Base-by-base conservation (phyloP, 164 flowering plant genomes). In the Aristolochia contorta region DNA sequence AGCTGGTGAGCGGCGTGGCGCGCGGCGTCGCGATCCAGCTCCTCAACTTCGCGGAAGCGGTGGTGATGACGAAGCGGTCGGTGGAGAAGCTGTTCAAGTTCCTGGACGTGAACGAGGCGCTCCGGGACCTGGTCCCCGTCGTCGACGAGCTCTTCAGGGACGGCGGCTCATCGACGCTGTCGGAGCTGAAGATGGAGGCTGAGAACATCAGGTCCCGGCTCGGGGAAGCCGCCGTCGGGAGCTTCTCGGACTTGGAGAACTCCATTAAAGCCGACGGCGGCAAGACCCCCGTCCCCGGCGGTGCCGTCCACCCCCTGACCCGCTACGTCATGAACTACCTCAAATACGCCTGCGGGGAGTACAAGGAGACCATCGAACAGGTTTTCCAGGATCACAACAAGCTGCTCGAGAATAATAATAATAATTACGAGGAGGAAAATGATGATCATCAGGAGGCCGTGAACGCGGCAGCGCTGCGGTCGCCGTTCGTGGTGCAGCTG, bases 251-350 rank as follows among this genome's bases (percentile, higher is more conserved):
- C 22, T 77, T 93, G 0, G 98, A 93, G 60, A 80, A 73, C 68
- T 81, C 91, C 0, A 86, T 93, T 65, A 79, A 76, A 64, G 60
- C 67, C 15, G 97, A 93, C 50, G 58, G 54, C 0, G 81, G 78
- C 2, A 79, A 68, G 45, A 85, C 82, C 1, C 91, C 96, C 0
- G 97, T 93, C 2, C 85, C 99, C 0, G 75, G 84, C 12, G 99
- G 99, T 0, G 89, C 87, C 0, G 89, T 90, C 24, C 99, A 93
- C 55, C 99, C 99, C 0, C 51, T 89, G 24, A 84, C 96, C 2
- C 81, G 96, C 16, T 92, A 84, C 85, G 81, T 76, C 0, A 81
- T 92, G 84, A 92, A 92, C 65, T 92, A 82, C 54, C 68, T 92
- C 2, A 82, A 78, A 48, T 77, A 74, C 56, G 79, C 89, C 0